Base-by-base conservation (phyloP, 768 basidiomycete species). In the Chiua virens region DNA sequence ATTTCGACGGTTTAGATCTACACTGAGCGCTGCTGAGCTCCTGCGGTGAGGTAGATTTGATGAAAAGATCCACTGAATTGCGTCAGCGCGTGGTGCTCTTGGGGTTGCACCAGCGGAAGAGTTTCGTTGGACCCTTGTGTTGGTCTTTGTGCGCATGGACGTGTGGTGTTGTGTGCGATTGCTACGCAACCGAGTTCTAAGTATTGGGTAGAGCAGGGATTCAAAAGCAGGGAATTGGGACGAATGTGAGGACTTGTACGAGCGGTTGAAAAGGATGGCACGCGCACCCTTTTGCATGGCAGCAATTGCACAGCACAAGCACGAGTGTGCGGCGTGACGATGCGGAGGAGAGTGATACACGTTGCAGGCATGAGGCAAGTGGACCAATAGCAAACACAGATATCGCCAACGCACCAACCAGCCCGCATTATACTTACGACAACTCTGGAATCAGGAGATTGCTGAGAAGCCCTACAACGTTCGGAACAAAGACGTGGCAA, bases 21-120 rank as follows among this genome's bases (percentile, higher is more conserved):
- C 65, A 18, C 82, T 80, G 52, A 86, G 70, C 45, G 76, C 79
- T 18, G 83, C 84, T 52, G 78, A 77, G 56, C 85, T 76, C 59
- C 79, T 74, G 38, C 85, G 79, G 57, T 68, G 65, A 45, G 86
- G 85, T 43, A 89, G 81, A 66, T 87, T 88, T 57, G 79, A 84
- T 58, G 85, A 78, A 67, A 87, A 88, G 49, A 89, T 74, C 87
- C 87, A 89, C 54, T 88, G 86, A 44, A 87, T 67, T 50, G 83
- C 75, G 50, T 64, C 64, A 64, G 61, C 28, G 57, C 69, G 68
- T 50, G 59, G 64, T 41, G 69, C 35, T 53, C 69, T 67, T 49
- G 68, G 48, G 42, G 36, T 61, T 42, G 68, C 22, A 40, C 64
- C 51, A 42, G 54, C 34, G 1, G 69, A 55, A 13, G 62, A 42